Percentiles rank a stretch among this genome's conserved stretches.
Conservation (phyloP, 495 filamentous ascomycete genomes). For the Glonium stellatum region DNA sequence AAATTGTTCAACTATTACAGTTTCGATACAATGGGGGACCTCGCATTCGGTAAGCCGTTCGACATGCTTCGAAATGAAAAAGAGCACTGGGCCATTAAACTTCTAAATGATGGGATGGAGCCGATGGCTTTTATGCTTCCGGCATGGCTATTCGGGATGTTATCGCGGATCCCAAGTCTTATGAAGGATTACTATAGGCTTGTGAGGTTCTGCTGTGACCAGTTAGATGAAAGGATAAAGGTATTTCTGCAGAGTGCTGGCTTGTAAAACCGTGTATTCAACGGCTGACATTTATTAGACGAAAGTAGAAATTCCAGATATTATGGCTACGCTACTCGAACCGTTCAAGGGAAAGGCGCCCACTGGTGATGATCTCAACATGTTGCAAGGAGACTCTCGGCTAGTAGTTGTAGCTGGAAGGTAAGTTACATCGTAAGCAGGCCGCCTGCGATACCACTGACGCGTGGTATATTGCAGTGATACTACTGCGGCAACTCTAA, state of each 20-base stretch:
- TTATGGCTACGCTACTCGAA: not conserved
- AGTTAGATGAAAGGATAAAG: constrained; percentile 19
- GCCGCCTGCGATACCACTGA: too few species aligned
- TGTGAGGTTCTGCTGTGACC: constrained; percentile 12
- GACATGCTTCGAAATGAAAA: constrained; percentile 26
- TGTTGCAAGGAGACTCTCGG: not conserved
- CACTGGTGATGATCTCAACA: not conserved
- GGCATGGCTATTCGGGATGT: constrained; percentile 8
- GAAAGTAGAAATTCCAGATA: not conserved
- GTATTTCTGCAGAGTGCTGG: not conserved
- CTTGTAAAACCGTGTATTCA: not conserved
- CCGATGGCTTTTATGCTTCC: constrained; percentile 5
- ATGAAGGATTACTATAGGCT: constrained; percentile 13
- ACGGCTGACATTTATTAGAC: not conserved
- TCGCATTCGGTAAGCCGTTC: constrained; percentile 45
- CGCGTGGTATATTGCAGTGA: too few species aligned
- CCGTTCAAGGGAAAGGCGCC: not conserved
- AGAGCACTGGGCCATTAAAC: constrained; percentile 17
- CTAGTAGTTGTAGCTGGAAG: not conserved
- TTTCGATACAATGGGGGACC: constrained; percentile 50
- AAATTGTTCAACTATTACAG: constrained; percentile 43
- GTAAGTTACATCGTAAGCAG: too few species aligned
- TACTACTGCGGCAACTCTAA: constrained; percentile 38
- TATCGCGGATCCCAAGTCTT: not conserved
- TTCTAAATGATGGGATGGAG: constrained; percentile 15